Evolutionary conservation across 2,329 filamentous ascomycete genomes (phyloP), one percentile per base, ranked within the genome.

Genomic region (Macrophomina tecta): DNA sequence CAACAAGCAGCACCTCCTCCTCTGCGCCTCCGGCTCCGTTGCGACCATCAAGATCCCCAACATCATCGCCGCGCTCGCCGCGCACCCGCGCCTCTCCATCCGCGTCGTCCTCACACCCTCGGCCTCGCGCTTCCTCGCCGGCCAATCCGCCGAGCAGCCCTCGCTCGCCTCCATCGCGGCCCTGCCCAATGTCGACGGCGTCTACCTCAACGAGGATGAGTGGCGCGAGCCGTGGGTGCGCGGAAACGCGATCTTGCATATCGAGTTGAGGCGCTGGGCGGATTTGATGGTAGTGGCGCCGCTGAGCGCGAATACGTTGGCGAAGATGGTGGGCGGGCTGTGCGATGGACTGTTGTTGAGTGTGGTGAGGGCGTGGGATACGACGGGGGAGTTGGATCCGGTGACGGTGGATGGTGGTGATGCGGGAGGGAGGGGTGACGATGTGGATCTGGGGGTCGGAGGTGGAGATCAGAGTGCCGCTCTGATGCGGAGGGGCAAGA

Each of bases 351-450:
- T 98, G 6, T 77, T 97, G 5, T 77, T 83, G 6, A 90, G 88
- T 14, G 90, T 95, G 0, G 85, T 95, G 45, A 84, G 94, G 23
- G 94, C 94, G 0, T 99, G 94, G 95, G 94, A 98, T 78, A 89
- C 89, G 0, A 84, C 84, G n/a, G 87, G 88, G 0, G 75, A 83
- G 16, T 80, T 90, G 6, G 88, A 91, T 68, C 65, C 61, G 14
- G 51, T 64, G 40, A 53, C 34, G 56, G 14, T 53, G 16, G 28
- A 23, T 30, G 34, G 9, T 7, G 11, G 36, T 12, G 36, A 38
- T 38, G 36, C 36, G 36, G 4, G 36, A 8, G 36, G 7, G 36
- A 38, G 36, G 6, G 36, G 36, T 38, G 36, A 12, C 1, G 2
- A 12, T 2, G 61, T 32, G 46, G 66, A 58, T 16, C 36, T 55